A percentile compares a stretch with the other conserved stretches of the same genome.
Evolutionary conservation across 768 basidiomycete genomes (phyloP).

Genomic region (Russula virescens): DNA sequence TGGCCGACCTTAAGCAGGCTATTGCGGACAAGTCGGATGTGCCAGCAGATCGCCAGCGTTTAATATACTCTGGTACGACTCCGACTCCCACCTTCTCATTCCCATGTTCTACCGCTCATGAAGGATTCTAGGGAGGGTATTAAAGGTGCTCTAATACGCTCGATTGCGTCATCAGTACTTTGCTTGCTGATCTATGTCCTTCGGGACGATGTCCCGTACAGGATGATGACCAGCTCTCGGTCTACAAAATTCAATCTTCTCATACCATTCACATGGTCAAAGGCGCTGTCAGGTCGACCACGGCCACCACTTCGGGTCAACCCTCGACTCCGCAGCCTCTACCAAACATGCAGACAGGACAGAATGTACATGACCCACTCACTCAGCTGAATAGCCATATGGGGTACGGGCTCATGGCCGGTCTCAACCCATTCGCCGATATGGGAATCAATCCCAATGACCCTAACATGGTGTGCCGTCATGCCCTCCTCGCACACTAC

Average conservation of each 20-base stretch:
- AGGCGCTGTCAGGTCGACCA: conserved; percentile 50
- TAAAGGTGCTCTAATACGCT: conserved; percentile 48
- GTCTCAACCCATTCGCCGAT: conserved; percentile 87
- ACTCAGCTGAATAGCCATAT: conserved; percentile 74
- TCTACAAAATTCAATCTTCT: conserved; percentile 85
- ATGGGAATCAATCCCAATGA: conserved; percentile 90
- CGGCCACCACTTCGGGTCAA: conserved; percentile 32
- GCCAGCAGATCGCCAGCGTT: conserved; percentile 76
- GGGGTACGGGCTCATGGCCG: conserved; percentile 75
- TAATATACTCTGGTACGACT: conserved; percentile 83
- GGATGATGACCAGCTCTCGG: conserved; percentile 77
- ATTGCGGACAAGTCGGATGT: conserved; percentile 85
- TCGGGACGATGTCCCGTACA: conserved; percentile 29
- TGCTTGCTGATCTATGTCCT: conserved; percentile 6
- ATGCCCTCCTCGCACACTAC: neutral
- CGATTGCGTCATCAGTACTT: neutral
- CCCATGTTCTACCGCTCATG: neutral
- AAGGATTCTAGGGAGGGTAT: conserved; percentile 49
- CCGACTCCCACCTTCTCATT: neutral
- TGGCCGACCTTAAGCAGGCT: conserved; percentile 83
- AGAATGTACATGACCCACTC: conserved; percentile 82
- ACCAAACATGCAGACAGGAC: conserved; percentile 87
- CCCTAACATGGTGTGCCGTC: conserved; percentile 76
- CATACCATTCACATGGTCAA: conserved; percentile 96
- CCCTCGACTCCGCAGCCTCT: conserved; percentile 49